A percentile compares a stretch with the other conserved stretches of the same genome.
phyloP scores from a whole-genome alignment of 768 basidiomycete genomes.

The Cubamyces sp. region DNA sequence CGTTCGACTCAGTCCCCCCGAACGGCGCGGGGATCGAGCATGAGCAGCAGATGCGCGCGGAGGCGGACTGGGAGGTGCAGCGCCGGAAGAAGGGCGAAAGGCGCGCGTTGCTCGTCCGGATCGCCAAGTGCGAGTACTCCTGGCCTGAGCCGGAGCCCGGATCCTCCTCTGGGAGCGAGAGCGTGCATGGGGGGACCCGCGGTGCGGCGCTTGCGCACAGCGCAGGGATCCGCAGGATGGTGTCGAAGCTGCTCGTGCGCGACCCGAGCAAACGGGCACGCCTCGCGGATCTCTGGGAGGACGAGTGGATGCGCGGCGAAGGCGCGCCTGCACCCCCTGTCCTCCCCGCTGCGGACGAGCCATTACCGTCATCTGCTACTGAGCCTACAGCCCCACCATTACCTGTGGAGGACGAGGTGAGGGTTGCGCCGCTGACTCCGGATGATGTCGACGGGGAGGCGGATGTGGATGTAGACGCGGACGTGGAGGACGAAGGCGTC shows the following conservation, averaged over 20 bases:
- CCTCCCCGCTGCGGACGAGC: slow-evolving; percentile 22
- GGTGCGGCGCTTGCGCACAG: slow-evolving; percentile 43
- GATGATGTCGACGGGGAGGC: slow-evolving; percentile 11
- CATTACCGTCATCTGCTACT: neutral
- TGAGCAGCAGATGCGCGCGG: slow-evolving; percentile 32
- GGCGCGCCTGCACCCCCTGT: slow-evolving; percentile 36
- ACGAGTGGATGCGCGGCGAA: slow-evolving; percentile 48
- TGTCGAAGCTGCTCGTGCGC: slow-evolving; percentile 65
- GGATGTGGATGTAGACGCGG: slow-evolving; percentile 23
- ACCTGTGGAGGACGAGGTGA: neutral
- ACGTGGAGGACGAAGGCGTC: slow-evolving; percentile 34
- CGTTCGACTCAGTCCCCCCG: slow-evolving; percentile 55
- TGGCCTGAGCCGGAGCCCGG: slow-evolving; percentile 54
- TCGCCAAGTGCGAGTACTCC: slow-evolving; percentile 77
- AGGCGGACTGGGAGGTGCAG: slow-evolving; percentile 32
- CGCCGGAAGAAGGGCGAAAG: slow-evolving; percentile 42
- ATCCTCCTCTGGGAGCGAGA: slow-evolving; percentile 15
- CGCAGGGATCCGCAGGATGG: slow-evolving; percentile 55
- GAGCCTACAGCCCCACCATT: neutral
- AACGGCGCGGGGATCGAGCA: slow-evolving; percentile 12
- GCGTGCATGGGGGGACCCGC: slow-evolving; percentile 43
- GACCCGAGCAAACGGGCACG: slow-evolving; percentile 68
- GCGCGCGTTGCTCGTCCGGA: slow-evolving; percentile 70
- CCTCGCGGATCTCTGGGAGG: slow-evolving; percentile 65
- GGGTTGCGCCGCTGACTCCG: neutral